Conservation (phyloP, 148 eudicot species). For the Oxyria digyna region DNA sequence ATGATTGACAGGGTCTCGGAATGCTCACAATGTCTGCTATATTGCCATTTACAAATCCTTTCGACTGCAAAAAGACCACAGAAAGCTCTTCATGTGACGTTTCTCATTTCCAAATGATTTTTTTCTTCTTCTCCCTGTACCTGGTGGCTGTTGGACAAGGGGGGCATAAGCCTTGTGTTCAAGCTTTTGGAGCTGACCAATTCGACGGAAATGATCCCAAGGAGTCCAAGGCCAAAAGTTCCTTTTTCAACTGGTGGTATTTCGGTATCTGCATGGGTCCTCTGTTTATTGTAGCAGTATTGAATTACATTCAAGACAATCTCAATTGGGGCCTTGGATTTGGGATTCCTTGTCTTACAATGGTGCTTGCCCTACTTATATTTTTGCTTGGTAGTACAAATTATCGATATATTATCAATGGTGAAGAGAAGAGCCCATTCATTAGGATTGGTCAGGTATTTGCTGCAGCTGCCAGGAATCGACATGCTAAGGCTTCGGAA, state of each 20-base stretch:
- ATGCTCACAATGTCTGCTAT: constrained; percentile 46
- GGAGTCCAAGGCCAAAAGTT: constrained; percentile 70
- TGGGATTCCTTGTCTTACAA: constrained; percentile 71
- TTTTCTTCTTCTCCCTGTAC: constrained; percentile 53
- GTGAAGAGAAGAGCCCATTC: constrained; percentile 43
- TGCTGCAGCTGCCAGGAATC: constrained; percentile 41
- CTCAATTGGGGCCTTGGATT: constrained; percentile 79
- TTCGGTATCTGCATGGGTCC: constrained; percentile 32
- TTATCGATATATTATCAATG: constrained; percentile 34
- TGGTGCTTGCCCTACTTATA: constrained; percentile 41
- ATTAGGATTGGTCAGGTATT: constrained; percentile 51
- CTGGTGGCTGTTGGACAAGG: constrained; percentile 61
- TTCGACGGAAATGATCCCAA: constrained; percentile 53
- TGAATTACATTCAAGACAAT: constrained; percentile 70
- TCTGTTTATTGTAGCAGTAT: constrained; percentile 15
- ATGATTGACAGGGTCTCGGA: constrained; percentile 43
- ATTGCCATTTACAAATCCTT: constrained; percentile 17
- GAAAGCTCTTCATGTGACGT: constrained; percentile 17
- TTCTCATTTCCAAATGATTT: constrained; percentile 18
- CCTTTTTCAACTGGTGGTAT: constrained; percentile 94
- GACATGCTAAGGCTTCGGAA: constrained; percentile 21
- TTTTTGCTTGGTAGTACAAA: constrained; percentile 55
- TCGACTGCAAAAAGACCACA: constrained; percentile 10
- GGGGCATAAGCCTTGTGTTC: constrained; percentile 75
- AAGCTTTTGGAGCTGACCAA: constrained; percentile 96